A percentile compares a stretch with the other conserved stretches of the same genome.
Evolutionary conservation across 495 filamentous ascomycete species (phyloP).

Genomic region (Parathielavia hyrcaniae): DNA sequence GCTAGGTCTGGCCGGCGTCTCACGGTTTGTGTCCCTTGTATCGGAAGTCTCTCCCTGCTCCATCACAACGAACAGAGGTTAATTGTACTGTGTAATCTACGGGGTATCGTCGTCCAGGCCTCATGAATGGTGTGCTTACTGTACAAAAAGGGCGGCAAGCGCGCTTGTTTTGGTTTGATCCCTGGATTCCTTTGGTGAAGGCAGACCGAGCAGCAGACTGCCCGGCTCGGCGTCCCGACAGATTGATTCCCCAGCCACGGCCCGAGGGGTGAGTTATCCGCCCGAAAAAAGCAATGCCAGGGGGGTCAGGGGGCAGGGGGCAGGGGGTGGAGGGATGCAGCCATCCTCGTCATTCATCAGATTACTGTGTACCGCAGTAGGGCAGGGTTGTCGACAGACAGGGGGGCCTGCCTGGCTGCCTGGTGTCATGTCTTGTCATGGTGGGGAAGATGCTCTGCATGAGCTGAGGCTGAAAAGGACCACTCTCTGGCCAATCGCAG

Average conservation of each 20-base stretch:
- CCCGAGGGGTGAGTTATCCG: slow-evolving; percentile 9
- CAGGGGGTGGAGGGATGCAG: slow-evolving; percentile 14
- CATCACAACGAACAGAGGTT: slow-evolving; percentile 3
- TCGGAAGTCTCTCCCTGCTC: no score
- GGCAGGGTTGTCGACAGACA: no score
- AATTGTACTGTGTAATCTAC: slow-evolving; percentile 7
- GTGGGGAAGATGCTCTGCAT: slow-evolving; percentile 15
- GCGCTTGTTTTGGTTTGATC: slow-evolving; percentile 3
- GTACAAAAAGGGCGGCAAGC: slow-evolving; percentile 10
- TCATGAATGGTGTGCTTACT: background rate
- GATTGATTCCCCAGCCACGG: background rate
- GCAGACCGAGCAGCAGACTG: background rate
- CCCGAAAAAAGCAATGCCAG: background rate
- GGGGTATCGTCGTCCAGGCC: background rate
- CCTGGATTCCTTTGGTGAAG: background rate
- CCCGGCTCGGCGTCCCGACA: background rate
- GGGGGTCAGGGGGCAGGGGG: background rate
- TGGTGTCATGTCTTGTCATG: slow-evolving; percentile 14
- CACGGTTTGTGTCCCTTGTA: background rate
- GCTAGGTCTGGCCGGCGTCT: background rate
- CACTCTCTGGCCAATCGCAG: no score
- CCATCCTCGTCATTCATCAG: slow-evolving; percentile 16
- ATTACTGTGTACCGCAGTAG: no score
- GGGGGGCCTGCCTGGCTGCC: slow-evolving; percentile 13
- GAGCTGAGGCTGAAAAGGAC: slow-evolving; percentile 9